These are phyloP conservation scores for Schizosaccharomyces octosporus DNA, from an alignment of 805 yeast species.

Conservation along the genomic window DNA sequence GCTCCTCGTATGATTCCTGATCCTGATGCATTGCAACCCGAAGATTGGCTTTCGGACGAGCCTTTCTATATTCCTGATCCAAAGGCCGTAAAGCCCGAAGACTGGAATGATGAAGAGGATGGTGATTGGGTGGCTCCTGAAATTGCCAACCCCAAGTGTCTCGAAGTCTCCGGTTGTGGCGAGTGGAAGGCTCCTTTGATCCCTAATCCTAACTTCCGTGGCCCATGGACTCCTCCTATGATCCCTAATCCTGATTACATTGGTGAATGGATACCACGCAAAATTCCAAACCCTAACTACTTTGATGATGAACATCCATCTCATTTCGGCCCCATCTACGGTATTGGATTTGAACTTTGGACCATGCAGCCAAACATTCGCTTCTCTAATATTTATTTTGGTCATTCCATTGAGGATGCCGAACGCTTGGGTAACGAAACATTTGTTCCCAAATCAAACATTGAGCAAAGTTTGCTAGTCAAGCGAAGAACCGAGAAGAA, in stretches of 20 bases:
- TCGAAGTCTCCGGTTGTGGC: slow-evolving; percentile 45
- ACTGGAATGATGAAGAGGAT: slow-evolving; percentile 78
- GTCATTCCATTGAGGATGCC: slow-evolving; percentile 66
- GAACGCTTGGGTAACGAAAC: slow-evolving; percentile 62
- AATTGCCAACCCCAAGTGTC: slow-evolving; percentile 53
- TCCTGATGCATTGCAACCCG: slow-evolving; percentile 44
- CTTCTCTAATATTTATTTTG: slow-evolving; percentile 67
- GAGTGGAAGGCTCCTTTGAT: slow-evolving; percentile 46
- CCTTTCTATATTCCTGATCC: slow-evolving; percentile 43
- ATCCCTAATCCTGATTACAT: slow-evolving; percentile 50
- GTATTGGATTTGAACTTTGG: slow-evolving; percentile 75
- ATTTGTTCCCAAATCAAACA: slow-evolving; percentile 19
- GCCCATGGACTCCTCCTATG: slow-evolving; percentile 51
- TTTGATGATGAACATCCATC: slow-evolving; percentile 34
- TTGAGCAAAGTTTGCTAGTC: slow-evolving; percentile 11
- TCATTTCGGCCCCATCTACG: slow-evolving; percentile 44
- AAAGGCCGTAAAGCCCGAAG: slow-evolving; percentile 37
- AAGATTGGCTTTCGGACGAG: slow-evolving; percentile 50
- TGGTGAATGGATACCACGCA: slow-evolving; percentile 56
- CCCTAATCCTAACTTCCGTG: slow-evolving; percentile 45
- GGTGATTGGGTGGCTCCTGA: slow-evolving; percentile 62
- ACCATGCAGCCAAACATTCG: slow-evolving; percentile 50
- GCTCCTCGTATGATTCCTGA: slow-evolving; percentile 43
- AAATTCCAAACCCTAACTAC: slow-evolving; percentile 45
- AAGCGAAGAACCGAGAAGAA: slow-evolving; percentile 11